Conservation (phyloP, 2,329 filamentous ascomycete species). For the Talaromyces sp. region DNA sequence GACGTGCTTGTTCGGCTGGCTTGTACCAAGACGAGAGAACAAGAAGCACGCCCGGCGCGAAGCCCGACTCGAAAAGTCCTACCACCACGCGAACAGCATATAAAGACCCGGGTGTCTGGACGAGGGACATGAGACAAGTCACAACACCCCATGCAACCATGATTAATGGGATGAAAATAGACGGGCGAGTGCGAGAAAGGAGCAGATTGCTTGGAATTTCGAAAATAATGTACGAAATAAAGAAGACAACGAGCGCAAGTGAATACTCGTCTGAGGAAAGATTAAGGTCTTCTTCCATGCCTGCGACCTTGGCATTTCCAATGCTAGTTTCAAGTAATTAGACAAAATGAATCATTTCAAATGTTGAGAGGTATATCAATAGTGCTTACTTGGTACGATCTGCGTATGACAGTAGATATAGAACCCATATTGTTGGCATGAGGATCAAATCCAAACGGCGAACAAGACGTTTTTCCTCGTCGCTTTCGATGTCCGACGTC, state of each 20-base stretch:
- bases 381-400: background rate
- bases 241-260: background rate
- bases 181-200: constrained; percentile 41
- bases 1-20: constrained; percentile 58
- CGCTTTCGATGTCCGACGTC: background rate
- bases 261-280: background rate
- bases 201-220: background rate
- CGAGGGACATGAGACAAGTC: constrained; percentile 54
- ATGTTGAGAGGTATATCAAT: no score
- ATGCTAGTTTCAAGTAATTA: background rate
- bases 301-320: background rate
- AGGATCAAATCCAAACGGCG: background rate
- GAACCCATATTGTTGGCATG: background rate
- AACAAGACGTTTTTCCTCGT: background rate
- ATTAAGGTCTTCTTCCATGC: background rate
- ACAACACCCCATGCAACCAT: constrained; percentile 58
- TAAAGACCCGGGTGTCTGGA: constrained; percentile 51
- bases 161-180: constrained; percentile 52
- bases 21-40: constrained; percentile 62
- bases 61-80: constrained; percentile 24
- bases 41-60: constrained; percentile 24
- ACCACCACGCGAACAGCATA: constrained; percentile 44
- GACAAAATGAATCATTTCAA: no score
- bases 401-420: background rate
- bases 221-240: background rate